Conservation (phyloP, 495 filamentous ascomycete genomes). For the Astrothelium subdiscretum region DNA sequence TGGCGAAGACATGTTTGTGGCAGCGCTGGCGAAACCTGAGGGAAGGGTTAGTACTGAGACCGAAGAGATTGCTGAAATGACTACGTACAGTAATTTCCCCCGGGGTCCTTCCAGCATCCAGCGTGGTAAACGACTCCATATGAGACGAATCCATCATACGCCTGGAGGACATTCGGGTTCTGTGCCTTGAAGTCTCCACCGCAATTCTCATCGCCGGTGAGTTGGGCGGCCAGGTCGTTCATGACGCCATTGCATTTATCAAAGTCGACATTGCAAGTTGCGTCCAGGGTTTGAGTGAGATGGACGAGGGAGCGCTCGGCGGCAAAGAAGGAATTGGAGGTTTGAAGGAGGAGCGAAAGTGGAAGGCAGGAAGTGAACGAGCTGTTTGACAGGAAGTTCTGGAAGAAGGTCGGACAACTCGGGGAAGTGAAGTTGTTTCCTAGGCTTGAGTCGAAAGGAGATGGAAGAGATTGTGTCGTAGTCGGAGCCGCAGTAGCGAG, state of each 20-base stretch:
- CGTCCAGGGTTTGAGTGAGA: conserved; percentile 60
- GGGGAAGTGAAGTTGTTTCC: conserved; percentile 54
- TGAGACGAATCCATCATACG: conserved; percentile 59
- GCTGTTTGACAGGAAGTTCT: conserved; percentile 46
- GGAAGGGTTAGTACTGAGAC: neutral
- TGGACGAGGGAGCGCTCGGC: conserved; percentile 49
- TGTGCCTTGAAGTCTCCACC: conserved; percentile 51
- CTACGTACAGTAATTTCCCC: conserved; percentile 45
- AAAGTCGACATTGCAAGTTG: conserved; percentile 54
- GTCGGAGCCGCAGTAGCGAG: conserved; percentile 5
- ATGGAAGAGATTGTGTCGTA: conserved; percentile 28
- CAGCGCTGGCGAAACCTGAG: conserved; percentile 63
- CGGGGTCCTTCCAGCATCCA: conserved; percentile 54
- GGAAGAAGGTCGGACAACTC: conserved; percentile 58
- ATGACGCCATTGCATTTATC: conserved; percentile 49
- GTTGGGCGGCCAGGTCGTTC: conserved; percentile 42
- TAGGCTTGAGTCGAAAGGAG: conserved; percentile 59
- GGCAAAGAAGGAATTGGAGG: conserved; percentile 68
- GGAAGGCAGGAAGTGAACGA: conserved; percentile 61
- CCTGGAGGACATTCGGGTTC: conserved; percentile 59
- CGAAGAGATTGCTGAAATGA: conserved; percentile 11
- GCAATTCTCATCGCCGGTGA: conserved; percentile 52
- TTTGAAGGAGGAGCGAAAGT: conserved; percentile 60
- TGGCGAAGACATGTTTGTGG: conserved; percentile 57
- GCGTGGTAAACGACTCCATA: conserved; percentile 70